Evolutionary conservation across 768 basidiomycete genomes (phyloP), one percentile per base, ranked within the genome.

Genomic region (Pisolithus marmoratus): DNA sequence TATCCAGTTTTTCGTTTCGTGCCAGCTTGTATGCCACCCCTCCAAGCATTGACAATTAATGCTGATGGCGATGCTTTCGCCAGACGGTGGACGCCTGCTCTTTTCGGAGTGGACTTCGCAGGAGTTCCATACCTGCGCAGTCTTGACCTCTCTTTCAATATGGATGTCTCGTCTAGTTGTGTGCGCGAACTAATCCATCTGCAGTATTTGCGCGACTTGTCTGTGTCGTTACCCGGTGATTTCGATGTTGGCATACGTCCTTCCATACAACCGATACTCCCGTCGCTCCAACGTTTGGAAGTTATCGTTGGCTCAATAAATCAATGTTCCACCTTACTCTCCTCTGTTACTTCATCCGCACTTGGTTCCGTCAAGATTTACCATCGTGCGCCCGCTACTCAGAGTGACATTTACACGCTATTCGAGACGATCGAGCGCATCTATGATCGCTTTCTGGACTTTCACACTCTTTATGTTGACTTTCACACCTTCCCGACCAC

Each of bases 311-410:
- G 57, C 20, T 57, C 58, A 15, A 62, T 68, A 11, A 53, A 59
- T 2, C 65, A 65, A 49, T 69, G 66, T 36, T 58, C 63, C 17
- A 55, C 60, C 8, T 56, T 68, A 14, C 2, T 67, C 2, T 56
- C 63, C 26, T 55, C 61, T 41, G 48, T 63, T 47, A 54, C 57
- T 14, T 65, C 65, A 12, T 48, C 59, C 11, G 49, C 46, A 17
- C 58, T 67, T 5, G 56, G 57, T 5, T 55, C 24, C 8, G 51
- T 69, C 53, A 50, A 51, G 20, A 57, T 69, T 36, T 58, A 55
- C 5, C 63, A 67, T 20, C 63, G 65, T 23, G 37, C 52, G n/a
- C 66, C 67, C 50, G 67, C 65, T 8, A 51, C 61, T 8, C 54
- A 50, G 23, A 37, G 42, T 12, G 52, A 54, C 27, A 46, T 67